phyloP scores from a whole-genome alignment of 768 basidiomycete genomes.

The Stropharia rugosoannulata region DNA sequence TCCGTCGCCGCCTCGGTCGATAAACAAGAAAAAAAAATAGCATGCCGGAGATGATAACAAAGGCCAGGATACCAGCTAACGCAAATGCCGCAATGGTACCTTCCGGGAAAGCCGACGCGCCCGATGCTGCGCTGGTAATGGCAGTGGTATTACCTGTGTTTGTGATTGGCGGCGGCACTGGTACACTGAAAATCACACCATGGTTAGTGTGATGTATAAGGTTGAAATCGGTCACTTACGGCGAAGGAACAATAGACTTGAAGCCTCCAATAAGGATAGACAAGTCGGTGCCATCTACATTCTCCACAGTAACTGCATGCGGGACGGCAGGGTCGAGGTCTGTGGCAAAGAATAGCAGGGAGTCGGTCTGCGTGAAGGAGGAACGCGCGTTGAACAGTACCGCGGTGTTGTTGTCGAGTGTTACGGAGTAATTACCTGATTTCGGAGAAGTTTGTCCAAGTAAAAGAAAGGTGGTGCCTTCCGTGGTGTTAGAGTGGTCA shows the following conservation, averaged over 20 bases:
- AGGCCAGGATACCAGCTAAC: slow-evolving; percentile 53
- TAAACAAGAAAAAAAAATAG: slow-evolving; percentile 46
- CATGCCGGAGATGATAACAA: slow-evolving; percentile 39
- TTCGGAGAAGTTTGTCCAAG: slow-evolving; percentile 57
- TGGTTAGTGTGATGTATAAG: neutral
- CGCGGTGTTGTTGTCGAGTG: slow-evolving; percentile 35
- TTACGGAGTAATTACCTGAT: slow-evolving; percentile 60
- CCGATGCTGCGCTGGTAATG: slow-evolving; percentile 4
- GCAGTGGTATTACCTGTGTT: slow-evolving; percentile 9
- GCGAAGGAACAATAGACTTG: slow-evolving; percentile 36
- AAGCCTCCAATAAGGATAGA: slow-evolving; percentile 50
- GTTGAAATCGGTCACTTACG: slow-evolving; percentile 27
- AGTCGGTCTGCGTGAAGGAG: slow-evolving; percentile 47
- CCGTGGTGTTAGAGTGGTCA: neutral
- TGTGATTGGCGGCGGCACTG: slow-evolving; percentile 16
- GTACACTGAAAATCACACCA: slow-evolving; percentile 9
- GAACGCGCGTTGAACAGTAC: slow-evolving; percentile 49
- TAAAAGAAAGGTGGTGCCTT: slow-evolving; percentile 64
- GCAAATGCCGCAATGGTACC: slow-evolving; percentile 70
- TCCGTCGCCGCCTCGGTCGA: slow-evolving; percentile 43
- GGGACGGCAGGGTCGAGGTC: slow-evolving; percentile 48
- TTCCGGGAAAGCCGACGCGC: slow-evolving; percentile 25
- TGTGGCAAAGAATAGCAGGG: slow-evolving; percentile 63
- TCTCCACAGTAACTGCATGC: slow-evolving; percentile 56
- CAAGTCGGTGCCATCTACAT: slow-evolving; percentile 53